These are phyloP conservation scores for Cyberlindnera veronae DNA, from an alignment of 805 yeast species.

Conservation along the genomic window DNA sequence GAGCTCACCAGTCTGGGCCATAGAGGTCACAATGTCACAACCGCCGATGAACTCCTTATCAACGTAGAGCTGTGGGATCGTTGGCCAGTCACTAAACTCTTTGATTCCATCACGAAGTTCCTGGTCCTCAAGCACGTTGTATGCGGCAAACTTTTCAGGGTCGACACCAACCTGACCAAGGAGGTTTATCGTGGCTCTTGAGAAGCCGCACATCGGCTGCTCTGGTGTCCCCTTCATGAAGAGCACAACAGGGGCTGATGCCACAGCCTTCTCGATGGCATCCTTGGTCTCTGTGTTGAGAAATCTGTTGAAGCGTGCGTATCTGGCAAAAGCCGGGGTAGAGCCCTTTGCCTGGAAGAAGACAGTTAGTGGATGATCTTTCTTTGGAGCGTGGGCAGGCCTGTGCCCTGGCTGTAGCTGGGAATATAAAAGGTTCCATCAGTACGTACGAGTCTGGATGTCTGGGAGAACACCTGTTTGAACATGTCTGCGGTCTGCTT, in stretches of 20 bases:
- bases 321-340: conserved; percentile 13
- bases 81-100: conserved; percentile 97
- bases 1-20: conserved; percentile 91
- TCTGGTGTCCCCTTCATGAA: conserved; percentile 99
- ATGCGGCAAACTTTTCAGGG: conserved; percentile 94
- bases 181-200: conserved; percentile 89
- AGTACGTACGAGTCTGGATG: background rate
- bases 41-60: conserved; percentile 94
- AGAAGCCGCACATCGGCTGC: conserved; percentile 96
- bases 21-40: conserved; percentile 87
- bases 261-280: conserved; percentile 85
- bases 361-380: background rate
- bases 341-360: background rate
- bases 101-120: conserved; percentile 94
- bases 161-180: conserved; percentile 97
- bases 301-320: conserved; percentile 34
- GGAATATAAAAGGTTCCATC: background rate
- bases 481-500: conserved; percentile 3
- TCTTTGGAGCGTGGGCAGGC: too few species aligned
- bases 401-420: too few species aligned
- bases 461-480: conserved; percentile 4
- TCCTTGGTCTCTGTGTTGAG: conserved; percentile 73
- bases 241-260: conserved; percentile 88
- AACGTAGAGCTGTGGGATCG: conserved; percentile 94
- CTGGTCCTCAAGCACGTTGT: conserved; percentile 90